These are phyloP conservation scores for Conticribra guillardii DNA, from an alignment of 108 stramenopile genomes.

Conservation along the genomic window DNA sequence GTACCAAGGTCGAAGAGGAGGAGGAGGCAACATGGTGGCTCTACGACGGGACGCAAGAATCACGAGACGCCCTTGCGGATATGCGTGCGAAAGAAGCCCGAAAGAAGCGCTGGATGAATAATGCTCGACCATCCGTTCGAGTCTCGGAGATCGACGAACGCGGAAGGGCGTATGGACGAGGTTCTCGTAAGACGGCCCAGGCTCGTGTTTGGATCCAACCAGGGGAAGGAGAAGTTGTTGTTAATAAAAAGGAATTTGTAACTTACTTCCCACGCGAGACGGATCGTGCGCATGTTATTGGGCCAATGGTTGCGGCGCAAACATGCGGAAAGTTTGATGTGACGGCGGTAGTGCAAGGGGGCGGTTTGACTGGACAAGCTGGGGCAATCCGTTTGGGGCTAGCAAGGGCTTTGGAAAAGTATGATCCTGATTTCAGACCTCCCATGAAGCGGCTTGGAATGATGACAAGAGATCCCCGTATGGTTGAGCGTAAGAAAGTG, in stretches of 20 bases:
- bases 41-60: slow-evolving; percentile 61
- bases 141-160: slow-evolving; percentile 76
- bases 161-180: slow-evolving; percentile 93
- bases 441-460: slow-evolving; percentile 89
- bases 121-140: slow-evolving; percentile 65
- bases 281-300: slow-evolving; percentile 76
- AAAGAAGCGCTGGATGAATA: slow-evolving; percentile 72
- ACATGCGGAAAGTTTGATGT: slow-evolving; percentile 94
- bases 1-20: slow-evolving; percentile 41
- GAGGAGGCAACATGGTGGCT: slow-evolving; percentile 50
- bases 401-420: slow-evolving; percentile 90
- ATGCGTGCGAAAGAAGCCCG: slow-evolving; percentile 44
- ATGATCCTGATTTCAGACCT: slow-evolving; percentile 93
- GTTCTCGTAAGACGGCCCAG: slow-evolving; percentile 91
- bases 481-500: slow-evolving; percentile 97
- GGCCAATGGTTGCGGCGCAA: slow-evolving; percentile 86
- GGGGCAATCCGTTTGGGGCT: slow-evolving; percentile 95
- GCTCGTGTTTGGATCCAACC: slow-evolving; percentile 96
- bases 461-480: slow-evolving; percentile 93
- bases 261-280: slow-evolving; percentile 87
- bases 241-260: slow-evolving; percentile 85
- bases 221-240: slow-evolving; percentile 79
- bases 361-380: slow-evolving; percentile 90
- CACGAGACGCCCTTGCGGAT: slow-evolving; percentile 49
- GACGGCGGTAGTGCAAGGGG: slow-evolving; percentile 70